A percentile compares a stretch with the other conserved stretches of the same genome.
Conservation (phyloP, 345 rosid genomes). For the Adansonia digitata region DNA sequence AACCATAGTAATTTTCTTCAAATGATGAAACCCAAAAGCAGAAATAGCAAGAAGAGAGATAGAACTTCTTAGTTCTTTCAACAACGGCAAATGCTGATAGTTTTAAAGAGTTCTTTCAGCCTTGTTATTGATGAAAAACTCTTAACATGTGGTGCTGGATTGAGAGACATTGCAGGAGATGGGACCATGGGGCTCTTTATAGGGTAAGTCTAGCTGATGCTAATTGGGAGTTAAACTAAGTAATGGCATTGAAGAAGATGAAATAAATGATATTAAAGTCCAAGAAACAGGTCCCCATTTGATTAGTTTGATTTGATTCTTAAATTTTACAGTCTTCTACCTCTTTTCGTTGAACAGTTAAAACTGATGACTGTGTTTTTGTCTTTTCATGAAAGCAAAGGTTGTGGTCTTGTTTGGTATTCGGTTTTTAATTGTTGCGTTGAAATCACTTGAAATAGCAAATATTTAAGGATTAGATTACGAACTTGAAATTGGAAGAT, state of each 20-base stretch:
- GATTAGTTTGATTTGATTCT: neutral
- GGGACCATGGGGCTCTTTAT: neutral
- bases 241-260: neutral
- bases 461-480: too few relatives aligned
- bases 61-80: neutral
- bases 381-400: too few relatives aligned
- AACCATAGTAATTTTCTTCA: constrained; percentile 8
- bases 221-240: neutral
- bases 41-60: neutral
- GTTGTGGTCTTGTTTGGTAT: too few relatives aligned
- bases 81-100: neutral
- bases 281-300: neutral
- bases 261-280: neutral
- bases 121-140: neutral
- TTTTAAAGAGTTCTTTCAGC: neutral
- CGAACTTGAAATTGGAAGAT: too few relatives aligned
- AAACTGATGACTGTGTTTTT: neutral
- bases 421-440: too few relatives aligned
- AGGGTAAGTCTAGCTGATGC: neutral
- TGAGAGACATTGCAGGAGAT: neutral
- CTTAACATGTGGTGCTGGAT: neutral
- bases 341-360: neutral
- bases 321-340: neutral
- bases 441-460: too few relatives aligned
- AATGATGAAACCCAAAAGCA: neutral